Base-by-base conservation (phyloP, 305 asterid species). In the Striga hermonthica region DNA sequence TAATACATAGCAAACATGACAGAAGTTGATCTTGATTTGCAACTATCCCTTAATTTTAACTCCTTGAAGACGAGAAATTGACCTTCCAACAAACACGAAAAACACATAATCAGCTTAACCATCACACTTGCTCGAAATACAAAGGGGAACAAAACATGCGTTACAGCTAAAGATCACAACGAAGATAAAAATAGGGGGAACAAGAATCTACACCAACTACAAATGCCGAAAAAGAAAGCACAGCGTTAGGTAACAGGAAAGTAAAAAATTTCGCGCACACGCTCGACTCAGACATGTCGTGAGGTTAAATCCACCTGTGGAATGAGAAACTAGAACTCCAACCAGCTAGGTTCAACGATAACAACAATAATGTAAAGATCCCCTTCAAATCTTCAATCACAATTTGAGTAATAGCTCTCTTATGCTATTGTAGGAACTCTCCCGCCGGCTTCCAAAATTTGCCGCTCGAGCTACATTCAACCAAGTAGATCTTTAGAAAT, bases 381-480 rank as follows among this genome's bases (percentile, higher is more conserved):
- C 31, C 31, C 47, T 10, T 41, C 10, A 41, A 41, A 3, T 66
- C 22, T 58, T 28, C 64, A 15, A 34, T 34, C 62, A 41, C 35
- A 5, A 47, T 58, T 8, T 16, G 53, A 61, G 57, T 57, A 37
- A 40, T 11, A 22, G 59, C 3, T 11, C 31, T 44, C 45, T 75
- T 54, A 80, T 47, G 73, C 80, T 64, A 86, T 58, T 61, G 52
- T 9, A 7, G 97, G 95, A 59, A 87, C 53, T 4, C 76, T 65
- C 67, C 95, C 98, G 5, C 96, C 96, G n/a, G 90, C 94, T 65
- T 84, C 87, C 82, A 85, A n/a, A 76, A 91, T 91, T 74, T 86
- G 87, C 59, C 80, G 83, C 79, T 88, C 96, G 66, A 91, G 79
- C 98, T 91, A 70, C 86, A 83, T 69, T 34, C 50, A 31, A 12